Base-by-base conservation (phyloP, 2,329 filamentous ascomycete species). In the Fusarium solani-melongenae region DNA sequence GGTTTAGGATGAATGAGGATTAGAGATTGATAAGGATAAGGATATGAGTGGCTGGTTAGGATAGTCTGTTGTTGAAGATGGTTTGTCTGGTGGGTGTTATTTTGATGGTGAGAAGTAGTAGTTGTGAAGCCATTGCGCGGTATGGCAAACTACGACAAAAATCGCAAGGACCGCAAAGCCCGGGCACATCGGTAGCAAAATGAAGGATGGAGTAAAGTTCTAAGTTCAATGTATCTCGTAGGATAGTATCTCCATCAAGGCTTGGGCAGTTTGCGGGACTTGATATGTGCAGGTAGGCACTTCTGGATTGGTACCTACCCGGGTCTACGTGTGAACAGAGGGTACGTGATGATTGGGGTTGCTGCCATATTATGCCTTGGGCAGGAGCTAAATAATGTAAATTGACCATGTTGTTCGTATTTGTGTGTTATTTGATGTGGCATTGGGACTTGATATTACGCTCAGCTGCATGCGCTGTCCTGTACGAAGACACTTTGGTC, bases 1-100 rank as follows among this genome's bases (percentile, higher is more conserved):
- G 59, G 31, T 64, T 62, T 49, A 31, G 41, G 56, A 53, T 67
- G 24, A 31, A 65, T 55, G 51, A 33, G 11, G 11, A 36, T 55
- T 2, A 34, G 22, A 22, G n/a, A 17, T 34, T 17, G 57, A 12
- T 44, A 34, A 34, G 3, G 15, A 39, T 41, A 29, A 41, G 9
- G 6, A 36, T 62, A 15, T 62, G 31, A 44, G 41, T 49, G 41
- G 59, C 39, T 51, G n/a, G 8, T n/a, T 1, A 29, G 12, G n/a
- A 17, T 20, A 1, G 10, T 39, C 27, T 24, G 15, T 39, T 58
- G 8, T 33, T 31, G n/a, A 15, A 15, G n/a, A 29, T 29, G 10
- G 10, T 9, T 53, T 15, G 27, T 34, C 36, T 17, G 8, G 51
- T 33, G 4, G 55, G 10, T 29, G 33, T 57, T 57, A 0, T 5